Percentiles rank a stretch among this genome's conserved stretches.
Evolutionary conservation across 257 asterid species (phyloP).

Genomic region (Solanum verrucosum): DNA sequence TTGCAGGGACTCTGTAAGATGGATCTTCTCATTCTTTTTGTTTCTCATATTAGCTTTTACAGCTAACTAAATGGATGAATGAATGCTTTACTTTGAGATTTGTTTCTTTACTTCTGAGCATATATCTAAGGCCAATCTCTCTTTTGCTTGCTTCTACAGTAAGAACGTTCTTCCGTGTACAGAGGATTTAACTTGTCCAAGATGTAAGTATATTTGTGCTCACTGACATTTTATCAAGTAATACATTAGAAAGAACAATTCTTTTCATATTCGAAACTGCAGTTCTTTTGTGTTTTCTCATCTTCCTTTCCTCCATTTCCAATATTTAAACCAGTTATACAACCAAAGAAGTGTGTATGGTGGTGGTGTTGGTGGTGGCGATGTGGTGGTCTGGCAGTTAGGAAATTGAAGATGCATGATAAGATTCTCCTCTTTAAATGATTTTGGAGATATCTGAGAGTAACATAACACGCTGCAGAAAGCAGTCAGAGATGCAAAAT

Average conservation of each 20-base stretch:
- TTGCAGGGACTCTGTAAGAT: slow-evolving; percentile 45
- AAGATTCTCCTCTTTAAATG: background rate
- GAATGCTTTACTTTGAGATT: background rate
- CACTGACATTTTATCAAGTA: background rate
- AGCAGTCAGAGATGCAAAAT: background rate
- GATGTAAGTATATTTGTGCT: slow-evolving; percentile 15
- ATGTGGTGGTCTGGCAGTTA: background rate
- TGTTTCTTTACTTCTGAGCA: background rate
- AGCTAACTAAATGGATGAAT: background rate
- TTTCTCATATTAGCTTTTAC: background rate
- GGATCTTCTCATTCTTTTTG: background rate
- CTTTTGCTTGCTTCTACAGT: slow-evolving; percentile 13
- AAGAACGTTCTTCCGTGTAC: slow-evolving; percentile 29
- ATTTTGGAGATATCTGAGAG: background rate
- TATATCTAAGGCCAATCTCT: slow-evolving; percentile 11
- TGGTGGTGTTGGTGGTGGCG: background rate
- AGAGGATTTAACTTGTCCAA: slow-evolving; percentile 27
- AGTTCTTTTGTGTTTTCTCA: background rate
- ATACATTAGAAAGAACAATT: background rate
- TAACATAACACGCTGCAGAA: background rate
- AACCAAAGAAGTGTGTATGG: background rate
- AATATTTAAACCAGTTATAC: background rate
- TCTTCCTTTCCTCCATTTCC: background rate
- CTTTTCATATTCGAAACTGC: background rate
- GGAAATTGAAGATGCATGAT: background rate